Evolutionary conservation across 805 yeast species (phyloP).

Genomic region (Komagataella populi): DNA sequence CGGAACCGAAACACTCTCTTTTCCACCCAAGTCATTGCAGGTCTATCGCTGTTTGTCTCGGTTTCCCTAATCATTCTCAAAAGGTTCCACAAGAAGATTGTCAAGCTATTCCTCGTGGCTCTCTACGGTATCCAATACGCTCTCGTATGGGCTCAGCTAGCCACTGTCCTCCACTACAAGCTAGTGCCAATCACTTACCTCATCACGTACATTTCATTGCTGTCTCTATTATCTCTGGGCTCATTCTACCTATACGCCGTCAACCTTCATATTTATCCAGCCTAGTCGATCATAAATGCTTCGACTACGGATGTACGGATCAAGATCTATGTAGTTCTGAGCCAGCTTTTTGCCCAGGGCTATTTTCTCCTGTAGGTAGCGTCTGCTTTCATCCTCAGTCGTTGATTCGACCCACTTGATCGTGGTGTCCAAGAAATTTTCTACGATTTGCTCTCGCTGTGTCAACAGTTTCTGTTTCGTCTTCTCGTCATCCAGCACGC

Average conservation of each 20-base stretch:
- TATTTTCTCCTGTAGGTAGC: constrained; percentile 39
- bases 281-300: constrained; percentile 72
- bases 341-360: constrained; percentile 37
- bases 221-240: not conserved
- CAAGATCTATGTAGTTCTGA: constrained; percentile 53
- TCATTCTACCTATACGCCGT: not conserved
- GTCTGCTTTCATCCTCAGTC: constrained; percentile 31
- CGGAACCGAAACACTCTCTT: not conserved
- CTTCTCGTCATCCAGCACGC: constrained; percentile 26
- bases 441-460: constrained; percentile 34
- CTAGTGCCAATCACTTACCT: not conserved
- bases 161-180: not conserved
- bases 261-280: not conserved
- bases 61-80: not conserved
- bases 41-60: not conserved
- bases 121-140: not conserved
- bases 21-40: not conserved
- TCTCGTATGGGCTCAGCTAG: not conserved
- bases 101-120: too few relatives aligned
- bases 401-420: constrained; percentile 66
- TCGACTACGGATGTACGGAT: constrained; percentile 73
- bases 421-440: constrained; percentile 50
- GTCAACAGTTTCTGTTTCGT: constrained; percentile 26
- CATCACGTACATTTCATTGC: not conserved
- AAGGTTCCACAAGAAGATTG: not conserved